These are phyloP conservation scores for Thamnidium elegans DNA, from an alignment of 192 early-diverging fungal species.

Conservation along the genomic window DNA sequence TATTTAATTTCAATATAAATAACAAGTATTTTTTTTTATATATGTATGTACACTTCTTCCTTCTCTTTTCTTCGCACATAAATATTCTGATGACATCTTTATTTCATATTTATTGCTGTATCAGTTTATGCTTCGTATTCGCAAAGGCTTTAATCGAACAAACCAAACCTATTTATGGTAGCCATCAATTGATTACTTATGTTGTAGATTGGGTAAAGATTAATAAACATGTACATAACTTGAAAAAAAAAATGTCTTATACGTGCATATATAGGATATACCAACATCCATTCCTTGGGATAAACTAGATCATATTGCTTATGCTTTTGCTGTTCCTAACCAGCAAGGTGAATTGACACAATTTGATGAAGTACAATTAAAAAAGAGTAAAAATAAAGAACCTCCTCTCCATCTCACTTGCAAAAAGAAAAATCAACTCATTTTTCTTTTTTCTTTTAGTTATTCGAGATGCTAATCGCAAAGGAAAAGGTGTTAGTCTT, in stretches of 20 bases:
- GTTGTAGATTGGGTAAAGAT: constrained; percentile 25
- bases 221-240: background rate
- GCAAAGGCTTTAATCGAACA: background rate
- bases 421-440: background rate
- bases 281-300: constrained; percentile 32
- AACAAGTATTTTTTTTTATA: too few species aligned
- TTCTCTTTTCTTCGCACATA: background rate
- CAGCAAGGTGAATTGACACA: constrained; percentile 22
- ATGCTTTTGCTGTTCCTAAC: constrained; percentile 52
- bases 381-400: background rate
- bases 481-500: constrained; percentile 25
- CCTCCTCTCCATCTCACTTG: background rate
- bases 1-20: too few species aligned
- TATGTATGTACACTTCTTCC: too few species aligned
- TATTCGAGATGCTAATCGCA: constrained; percentile 26
- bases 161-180: constrained; percentile 6
- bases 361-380: constrained; percentile 20
- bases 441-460: constrained; percentile 1
- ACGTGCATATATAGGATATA: constrained; percentile 12
- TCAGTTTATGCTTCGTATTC: too few species aligned
- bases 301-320: constrained; percentile 58
- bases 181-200: constrained; percentile 16
- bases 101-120: background rate
- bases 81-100: background rate
- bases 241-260: background rate